Evolutionary conservation across 2,329 filamentous ascomycete species (phyloP).

Genomic region (Trichophyton schoenleinii): DNA sequence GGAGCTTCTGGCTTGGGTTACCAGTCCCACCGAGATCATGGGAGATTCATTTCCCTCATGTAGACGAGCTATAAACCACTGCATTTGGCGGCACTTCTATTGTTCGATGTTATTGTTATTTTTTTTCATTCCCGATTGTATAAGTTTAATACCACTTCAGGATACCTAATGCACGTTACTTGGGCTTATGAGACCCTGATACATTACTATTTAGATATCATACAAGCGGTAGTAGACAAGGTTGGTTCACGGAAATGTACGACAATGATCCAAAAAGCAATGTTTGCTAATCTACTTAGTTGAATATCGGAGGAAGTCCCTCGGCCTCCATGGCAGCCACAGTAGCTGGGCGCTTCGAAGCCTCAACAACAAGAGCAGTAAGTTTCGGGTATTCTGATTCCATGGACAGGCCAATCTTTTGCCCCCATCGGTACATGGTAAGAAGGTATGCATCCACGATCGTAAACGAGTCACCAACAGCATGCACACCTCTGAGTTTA

Average conservation of each 20-base stretch:
- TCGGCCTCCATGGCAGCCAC: background rate
- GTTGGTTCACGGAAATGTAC: background rate
- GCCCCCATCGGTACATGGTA: conserved; percentile 5
- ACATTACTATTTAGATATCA: background rate
- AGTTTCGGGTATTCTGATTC: background rate
- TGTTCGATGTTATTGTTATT: conserved; percentile 4
- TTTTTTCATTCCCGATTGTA: background rate
- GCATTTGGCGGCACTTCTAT: conserved; percentile 12
- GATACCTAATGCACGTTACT: background rate
- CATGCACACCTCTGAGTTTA: conserved; percentile 16
- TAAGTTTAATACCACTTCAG: background rate
- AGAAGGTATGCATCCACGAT: conserved; percentile 13
- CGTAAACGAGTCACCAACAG: conserved; percentile 19
- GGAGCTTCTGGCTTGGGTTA: conserved; percentile 52
- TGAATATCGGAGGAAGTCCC: background rate
- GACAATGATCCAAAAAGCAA: no score
- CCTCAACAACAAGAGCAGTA: background rate
- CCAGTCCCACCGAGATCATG: conserved; percentile 46
- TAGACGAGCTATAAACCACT: conserved; percentile 30
- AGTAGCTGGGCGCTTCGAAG: background rate
- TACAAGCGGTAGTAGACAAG: background rate
- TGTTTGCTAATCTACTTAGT: background rate
- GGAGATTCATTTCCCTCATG: conserved; percentile 37
- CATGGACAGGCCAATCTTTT: background rate
- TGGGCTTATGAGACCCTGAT: background rate